Conservation (phyloP, 1,284 basidiomycete species). For the Sporisorium exsertum region DNA sequence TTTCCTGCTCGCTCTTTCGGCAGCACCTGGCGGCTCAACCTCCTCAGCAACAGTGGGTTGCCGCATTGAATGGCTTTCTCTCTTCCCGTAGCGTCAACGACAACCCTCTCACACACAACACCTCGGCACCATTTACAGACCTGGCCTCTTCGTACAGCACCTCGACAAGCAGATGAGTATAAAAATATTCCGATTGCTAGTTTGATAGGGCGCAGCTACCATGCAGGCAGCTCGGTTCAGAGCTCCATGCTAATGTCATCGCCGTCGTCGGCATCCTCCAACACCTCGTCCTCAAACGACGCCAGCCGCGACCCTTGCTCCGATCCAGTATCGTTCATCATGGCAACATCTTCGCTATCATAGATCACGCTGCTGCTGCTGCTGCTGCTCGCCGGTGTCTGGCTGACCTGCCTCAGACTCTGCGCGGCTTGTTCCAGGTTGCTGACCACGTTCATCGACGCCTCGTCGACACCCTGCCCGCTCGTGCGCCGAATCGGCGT, state of each 20-base stretch:
- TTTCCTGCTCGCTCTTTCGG: not conserved
- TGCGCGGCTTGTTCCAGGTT: conserved; percentile 37
- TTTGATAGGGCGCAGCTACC: not conserved
- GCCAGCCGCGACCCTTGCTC: conserved; percentile 27
- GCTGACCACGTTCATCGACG: conserved; percentile 13
- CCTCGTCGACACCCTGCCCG: conserved; percentile 16
- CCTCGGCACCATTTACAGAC: not conserved
- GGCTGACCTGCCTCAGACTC: conserved; percentile 13
- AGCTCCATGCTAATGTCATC: conserved; percentile 45
- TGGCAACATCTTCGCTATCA: conserved; percentile 34
- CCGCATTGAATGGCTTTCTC: not conserved
- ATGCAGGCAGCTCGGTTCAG: not conserved
- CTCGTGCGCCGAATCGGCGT: conserved; percentile 31
- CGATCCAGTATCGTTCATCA: conserved; percentile 25
- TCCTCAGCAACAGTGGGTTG: not conserved
- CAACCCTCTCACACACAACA: not conserved
- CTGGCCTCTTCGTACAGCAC: not conserved
- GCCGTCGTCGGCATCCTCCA: conserved; percentile 27
- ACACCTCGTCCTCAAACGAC: conserved; percentile 27
- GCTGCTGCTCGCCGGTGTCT: conserved; percentile 26
- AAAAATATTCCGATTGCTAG: conserved; percentile 3
- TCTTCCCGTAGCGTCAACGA: not conserved
- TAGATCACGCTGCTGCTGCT: conserved; percentile 12
- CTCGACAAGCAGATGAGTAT: not conserved
- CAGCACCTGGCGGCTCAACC: conserved; percentile 2